Percentiles rank a stretch among this genome's conserved stretches.
Evolutionary conservation across 179 eudicot species (phyloP).

Genomic region (Beta corolliflora): DNA sequence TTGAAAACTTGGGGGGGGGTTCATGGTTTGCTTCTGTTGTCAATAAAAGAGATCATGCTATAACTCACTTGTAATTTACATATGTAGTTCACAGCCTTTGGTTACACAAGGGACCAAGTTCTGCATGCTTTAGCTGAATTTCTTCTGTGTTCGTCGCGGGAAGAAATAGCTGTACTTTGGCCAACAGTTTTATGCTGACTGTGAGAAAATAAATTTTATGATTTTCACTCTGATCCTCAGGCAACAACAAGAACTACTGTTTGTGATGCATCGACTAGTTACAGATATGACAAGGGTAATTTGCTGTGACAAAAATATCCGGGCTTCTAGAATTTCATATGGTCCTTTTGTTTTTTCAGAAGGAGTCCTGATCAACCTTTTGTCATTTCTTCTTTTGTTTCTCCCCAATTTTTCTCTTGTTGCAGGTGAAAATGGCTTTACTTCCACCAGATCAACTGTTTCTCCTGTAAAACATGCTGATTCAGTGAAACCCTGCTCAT

Average conservation of each 20-base stretch:
- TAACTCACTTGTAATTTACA: neutral
- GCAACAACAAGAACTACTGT: conserved; percentile 26
- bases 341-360: neutral
- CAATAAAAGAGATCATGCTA: neutral
- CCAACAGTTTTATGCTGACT: conserved; percentile 62
- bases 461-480: conserved; percentile 10
- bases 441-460: conserved; percentile 1
- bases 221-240: conserved; percentile 32
- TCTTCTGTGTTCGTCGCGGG: conserved; percentile 36
- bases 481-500: conserved; percentile 42
- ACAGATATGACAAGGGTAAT: conserved; percentile 44
- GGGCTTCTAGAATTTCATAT: conserved; percentile 6
- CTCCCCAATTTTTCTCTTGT: neutral
- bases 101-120: conserved; percentile 57
- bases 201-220: conserved; percentile 61
- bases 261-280: conserved; percentile 35
- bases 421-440: conserved; percentile 37
- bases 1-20: neutral
- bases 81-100: conserved; percentile 56
- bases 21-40: neutral
- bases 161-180: conserved; percentile 61
- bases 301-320: neutral
- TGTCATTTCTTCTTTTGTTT: neutral
- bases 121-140: conserved; percentile 51
- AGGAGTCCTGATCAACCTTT: neutral